Evolutionary conservation across 2,329 filamentous ascomycete species (phyloP).

Genomic region (Xenoacremonium recifei): DNA sequence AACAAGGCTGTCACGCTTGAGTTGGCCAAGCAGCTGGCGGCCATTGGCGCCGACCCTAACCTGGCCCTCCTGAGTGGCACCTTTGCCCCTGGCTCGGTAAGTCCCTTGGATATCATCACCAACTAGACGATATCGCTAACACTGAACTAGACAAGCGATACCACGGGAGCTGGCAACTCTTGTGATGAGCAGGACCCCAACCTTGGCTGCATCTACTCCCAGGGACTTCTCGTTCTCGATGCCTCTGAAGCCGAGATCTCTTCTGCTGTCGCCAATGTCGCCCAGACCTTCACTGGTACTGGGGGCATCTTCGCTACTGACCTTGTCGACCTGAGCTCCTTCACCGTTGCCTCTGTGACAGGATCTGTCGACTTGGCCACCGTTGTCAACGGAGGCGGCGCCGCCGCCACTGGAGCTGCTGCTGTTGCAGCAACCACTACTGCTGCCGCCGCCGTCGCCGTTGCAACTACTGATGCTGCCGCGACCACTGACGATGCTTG

Average conservation of each 20-base stretch:
- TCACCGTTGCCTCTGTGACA: conserved; percentile 13
- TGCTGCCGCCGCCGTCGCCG: too few species aligned
- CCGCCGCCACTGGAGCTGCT: too few species aligned
- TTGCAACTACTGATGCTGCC: background rate
- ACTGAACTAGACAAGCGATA: conserved; percentile 6
- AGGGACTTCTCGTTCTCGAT: conserved; percentile 52
- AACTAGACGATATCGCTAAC: background rate
- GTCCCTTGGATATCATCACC: conserved; percentile 13
- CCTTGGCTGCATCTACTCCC: conserved; percentile 53
- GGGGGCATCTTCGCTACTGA: conserved; percentile 24
- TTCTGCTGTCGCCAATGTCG: conserved; percentile 42
- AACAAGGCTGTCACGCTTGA: conserved; percentile 63
- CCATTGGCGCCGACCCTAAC: conserved; percentile 61
- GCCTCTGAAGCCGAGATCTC: conserved; percentile 50
- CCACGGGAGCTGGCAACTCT: conserved; percentile 31
- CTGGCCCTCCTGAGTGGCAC: conserved; percentile 61
- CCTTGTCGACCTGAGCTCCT: conserved; percentile 13
- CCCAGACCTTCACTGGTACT: conserved; percentile 31
- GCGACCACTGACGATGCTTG: conserved; percentile 1
- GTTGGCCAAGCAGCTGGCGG: conserved; percentile 58
- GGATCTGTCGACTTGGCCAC: conserved; percentile 11
- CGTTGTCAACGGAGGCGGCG: conserved; percentile 7
- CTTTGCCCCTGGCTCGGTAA: conserved; percentile 58
- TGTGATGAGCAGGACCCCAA: conserved; percentile 48
- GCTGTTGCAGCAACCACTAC: conserved; percentile 1